Evolutionary conservation across 352 stramenopile genomes (phyloP), one percentile per base, ranked within the genome.

Genomic region (Phytopythium kandeliae): DNA sequence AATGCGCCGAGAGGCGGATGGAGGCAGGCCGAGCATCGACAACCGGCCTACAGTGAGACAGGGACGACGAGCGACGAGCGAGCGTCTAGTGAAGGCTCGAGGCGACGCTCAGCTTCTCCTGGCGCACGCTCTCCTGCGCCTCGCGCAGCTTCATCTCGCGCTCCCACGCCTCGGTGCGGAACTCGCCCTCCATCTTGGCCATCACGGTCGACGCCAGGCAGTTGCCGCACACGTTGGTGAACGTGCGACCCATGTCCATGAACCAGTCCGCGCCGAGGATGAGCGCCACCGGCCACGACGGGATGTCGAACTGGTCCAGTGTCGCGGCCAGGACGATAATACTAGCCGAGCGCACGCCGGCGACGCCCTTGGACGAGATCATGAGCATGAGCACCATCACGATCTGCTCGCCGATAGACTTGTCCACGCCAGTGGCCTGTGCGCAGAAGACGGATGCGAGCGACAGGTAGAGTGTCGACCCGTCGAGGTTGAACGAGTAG

Each of bases 401-500:
- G 37, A 85, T 67, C 57, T 85, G 74, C 60, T 85, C 70, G 2
- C 74, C 70, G 9, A 80, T 47, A 0, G 65, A 65, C 60, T 85
- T 82, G 54, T 82, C 34, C 5, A 67, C 40, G 19, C 58, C 67
- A 2, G 74, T 42, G 0, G 74, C 74, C 51, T 85, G 74, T 1
- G 74, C 74, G 28, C 74, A 85, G 45, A 85, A 85, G 31, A 85
- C 60, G 0, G 71, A 50, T 5, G 58, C 63, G 0, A 85, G 51
- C 7, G 74, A 76, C 25, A 82, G 31, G 63, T 85, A 80, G 17
- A 85, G 46, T 0, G 74, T 78, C 15, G 65, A 74, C 13, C 65
- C 74, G 45, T 85, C 74, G 3, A 82, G 55, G 60, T 85, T 85
- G 67, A 85, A 82, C 54, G 74, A 85, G 61, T 82, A 85, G 26